Conservation (phyloP, 164 flowering plant genomes). For the Tetrastigma voinierianum region DNA sequence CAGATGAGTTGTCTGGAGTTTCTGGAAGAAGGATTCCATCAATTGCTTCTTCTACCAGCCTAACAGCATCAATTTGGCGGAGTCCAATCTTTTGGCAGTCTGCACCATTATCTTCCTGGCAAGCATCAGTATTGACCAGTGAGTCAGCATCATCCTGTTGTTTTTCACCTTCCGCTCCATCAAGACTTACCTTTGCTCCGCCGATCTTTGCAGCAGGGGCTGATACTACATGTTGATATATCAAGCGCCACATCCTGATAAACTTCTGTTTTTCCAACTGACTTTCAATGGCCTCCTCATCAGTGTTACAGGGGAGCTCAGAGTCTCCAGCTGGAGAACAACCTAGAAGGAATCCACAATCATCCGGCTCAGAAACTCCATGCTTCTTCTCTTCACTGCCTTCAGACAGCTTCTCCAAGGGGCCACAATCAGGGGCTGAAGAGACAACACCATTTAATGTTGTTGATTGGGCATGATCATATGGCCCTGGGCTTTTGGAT, state of each 20-base stretch:
- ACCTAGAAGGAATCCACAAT: not conserved
- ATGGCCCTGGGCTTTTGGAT: too few species aligned
- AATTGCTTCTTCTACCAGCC: slow-evolving; percentile 53
- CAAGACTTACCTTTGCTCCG: slow-evolving; percentile 23
- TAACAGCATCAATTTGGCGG: slow-evolving; percentile 35
- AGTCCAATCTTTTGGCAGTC: slow-evolving; percentile 14
- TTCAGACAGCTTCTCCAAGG: not conserved
- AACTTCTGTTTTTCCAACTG: slow-evolving; percentile 26
- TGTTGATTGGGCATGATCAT: too few species aligned
- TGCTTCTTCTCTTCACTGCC: not conserved
- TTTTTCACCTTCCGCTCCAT: slow-evolving; percentile 12
- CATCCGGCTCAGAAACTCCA: slow-evolving; percentile 4
- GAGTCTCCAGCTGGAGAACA: not conserved
- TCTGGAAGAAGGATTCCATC: slow-evolving; percentile 48
- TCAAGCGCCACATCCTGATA: slow-evolving; percentile 43
- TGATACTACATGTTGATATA: slow-evolving; percentile 43
- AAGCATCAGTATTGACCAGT: not conserved
- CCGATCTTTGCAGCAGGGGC: slow-evolving; percentile 27
- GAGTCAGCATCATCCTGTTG: slow-evolving; percentile 2
- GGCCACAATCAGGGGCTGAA: slow-evolving; percentile 3
- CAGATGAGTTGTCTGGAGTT: slow-evolving; percentile 37
- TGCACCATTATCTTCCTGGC: slow-evolving; percentile 16
- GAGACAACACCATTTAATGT: not conserved
- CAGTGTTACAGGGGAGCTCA: not conserved
- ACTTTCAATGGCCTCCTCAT: not conserved